Percentiles rank a stretch among this genome's conserved stretches.
Evolutionary conservation across 257 asterid genomes (phyloP).

Genomic region (Solanum virginianum): DNA sequence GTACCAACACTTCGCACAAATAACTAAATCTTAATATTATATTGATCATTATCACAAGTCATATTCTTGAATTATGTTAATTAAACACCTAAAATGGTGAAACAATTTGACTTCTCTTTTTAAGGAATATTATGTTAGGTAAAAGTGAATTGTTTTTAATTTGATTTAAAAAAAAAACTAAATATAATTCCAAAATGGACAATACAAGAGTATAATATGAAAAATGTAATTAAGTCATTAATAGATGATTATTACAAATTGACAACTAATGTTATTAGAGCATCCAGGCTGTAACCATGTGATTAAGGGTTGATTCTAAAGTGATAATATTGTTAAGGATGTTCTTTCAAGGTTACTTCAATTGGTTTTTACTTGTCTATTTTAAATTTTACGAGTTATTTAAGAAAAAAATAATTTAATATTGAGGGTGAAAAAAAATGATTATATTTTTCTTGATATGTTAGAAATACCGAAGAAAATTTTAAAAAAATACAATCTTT

Average conservation of each 20-base stretch:
- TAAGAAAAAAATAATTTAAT: background rate
- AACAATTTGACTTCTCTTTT: background rate
- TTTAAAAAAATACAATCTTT: no score
- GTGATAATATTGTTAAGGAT: background rate
- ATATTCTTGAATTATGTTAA: background rate
- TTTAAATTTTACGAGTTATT: accelerated
- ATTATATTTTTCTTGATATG: no score
- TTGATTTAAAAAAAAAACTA: background rate
- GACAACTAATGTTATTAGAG: background rate
- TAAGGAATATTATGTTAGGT: background rate
- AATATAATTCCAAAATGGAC: background rate
- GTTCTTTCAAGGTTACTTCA: background rate
- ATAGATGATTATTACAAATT: background rate
- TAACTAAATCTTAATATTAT: background rate
- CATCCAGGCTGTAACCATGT: background rate
- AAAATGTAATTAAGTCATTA: background rate
- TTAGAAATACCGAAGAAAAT: no score
- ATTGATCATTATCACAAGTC: background rate
- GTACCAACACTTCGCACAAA: no score
- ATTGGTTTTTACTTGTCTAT: background rate
- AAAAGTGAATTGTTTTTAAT: background rate
- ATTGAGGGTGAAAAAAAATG: no score
- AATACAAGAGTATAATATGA: background rate
- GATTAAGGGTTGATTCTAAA: background rate
- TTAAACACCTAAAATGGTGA: background rate